Evolutionary conservation across 352 stramenopile genomes (phyloP), one percentile per base, ranked within the genome.

Genomic region (Phytophthora citricola): DNA sequence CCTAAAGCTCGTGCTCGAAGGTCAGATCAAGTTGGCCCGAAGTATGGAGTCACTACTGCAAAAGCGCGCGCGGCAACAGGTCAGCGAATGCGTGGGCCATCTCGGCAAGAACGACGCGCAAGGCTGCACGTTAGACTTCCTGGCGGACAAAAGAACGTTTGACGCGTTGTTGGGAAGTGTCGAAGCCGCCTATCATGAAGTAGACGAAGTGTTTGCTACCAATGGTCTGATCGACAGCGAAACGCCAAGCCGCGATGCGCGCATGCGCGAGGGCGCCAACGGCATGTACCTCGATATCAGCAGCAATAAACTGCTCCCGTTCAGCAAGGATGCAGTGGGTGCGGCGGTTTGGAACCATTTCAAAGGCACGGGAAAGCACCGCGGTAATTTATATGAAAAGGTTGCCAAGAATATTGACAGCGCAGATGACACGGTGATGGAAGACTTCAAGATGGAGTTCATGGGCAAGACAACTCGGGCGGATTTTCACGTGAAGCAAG

Each of bases 401-500:
- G 31, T 34, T 24, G 45, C 46, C 29, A 56, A 73, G n/a, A 63
- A 55, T 6, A 24, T 69, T 9, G 52, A 68, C 8, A 41, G 44
- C 10, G 15, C 45, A 1, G 76, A 79, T 43, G 75, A 87, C 49
- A 89, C 70, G 10, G 73, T 89, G 17, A 66, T 80, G 38, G 77
- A 89, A 38, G 76, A 78, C 64, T 80, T 85, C 54, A 75, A 70
- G 31, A 62, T 89, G 44, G 66, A 78, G 66, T 63, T 87, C 31
- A 49, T 76, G 24, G 70, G 63, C n/a, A 87, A 83, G 36, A 65
- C 70, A 22, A 89, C 70, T 7, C 65, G 55, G 12, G 73, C 71
- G 15, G 58, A 83, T 43, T 87, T 87, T 63, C 70, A 71, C 0
- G 72, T 89, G 40, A 76, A 85, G 50, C 79, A 89, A 48, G 68